Base-by-base conservation (phyloP, 768 basidiomycete genomes). In the Pisolithus albus region DNA sequence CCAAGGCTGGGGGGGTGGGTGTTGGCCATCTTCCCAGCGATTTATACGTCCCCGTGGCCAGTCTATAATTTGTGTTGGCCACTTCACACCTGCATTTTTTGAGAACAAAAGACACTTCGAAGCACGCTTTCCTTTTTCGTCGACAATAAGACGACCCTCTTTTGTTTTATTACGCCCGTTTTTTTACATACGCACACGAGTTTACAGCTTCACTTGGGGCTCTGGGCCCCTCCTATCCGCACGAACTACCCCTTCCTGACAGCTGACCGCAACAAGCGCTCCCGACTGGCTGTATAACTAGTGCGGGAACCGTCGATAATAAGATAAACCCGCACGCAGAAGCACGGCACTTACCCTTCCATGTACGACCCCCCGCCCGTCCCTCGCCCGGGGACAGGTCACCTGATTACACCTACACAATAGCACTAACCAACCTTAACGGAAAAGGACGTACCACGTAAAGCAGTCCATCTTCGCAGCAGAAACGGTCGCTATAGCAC, bases 191-290 rank as follows among this genome's bases (percentile, higher is more conserved):
- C n/a, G 28, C 9, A 30, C 30, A 40, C n/a, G 26, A 10, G n/a
- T n/a, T 44, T 50, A 75, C 32, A 76, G 62, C 59, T 75, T 76
- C 41, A 70, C 57, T 39, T 59, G 57, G 43, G 49, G 51, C 51
- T 65, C 65, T 13, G 76, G 75, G 11, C 70, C 75, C 54, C 76
- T 73, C 56, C 75, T 69, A 57, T 78, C 71, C 28, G 81, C 82
- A 39, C 87, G 78, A 39, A 88, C 73, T 7, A 88, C 84, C 6
- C 88, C 89, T 71, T 91, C 89, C 63, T 92, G 89, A 23, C 84
- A 80, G 26, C 79, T 82, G 11, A 87, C 79, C n/a, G 88, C 89
- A 23, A 90, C 75, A 11, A 91, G 69, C 6, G 62, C 76, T 7
- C 88, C 88, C 23, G 67, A 64, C 24, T 74, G 79, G n/a, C 81